These are phyloP conservation scores for Microbotryum violaceum DNA, from an alignment of 1,284 basidiomycete genomes.

Conservation along the genomic window DNA sequence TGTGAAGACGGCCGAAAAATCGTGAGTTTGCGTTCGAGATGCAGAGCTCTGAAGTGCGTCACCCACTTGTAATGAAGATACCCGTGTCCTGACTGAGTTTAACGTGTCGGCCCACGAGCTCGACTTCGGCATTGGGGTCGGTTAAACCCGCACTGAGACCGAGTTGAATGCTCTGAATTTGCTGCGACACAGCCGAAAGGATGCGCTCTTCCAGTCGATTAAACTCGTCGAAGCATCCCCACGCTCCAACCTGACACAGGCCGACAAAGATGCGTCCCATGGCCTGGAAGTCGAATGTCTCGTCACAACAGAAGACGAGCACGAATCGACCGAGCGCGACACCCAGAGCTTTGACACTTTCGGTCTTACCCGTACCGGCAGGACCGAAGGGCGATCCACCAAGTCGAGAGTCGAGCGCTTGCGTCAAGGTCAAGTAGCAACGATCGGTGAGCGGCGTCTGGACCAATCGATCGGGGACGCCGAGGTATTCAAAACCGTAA, in stretches of 20 bases:
- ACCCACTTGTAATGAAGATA: conserved; percentile 40
- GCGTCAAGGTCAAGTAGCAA: conserved; percentile 92
- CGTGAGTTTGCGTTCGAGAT: conserved; percentile 38
- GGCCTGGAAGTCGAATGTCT: conserved; percentile 98
- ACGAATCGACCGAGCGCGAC: conserved; percentile 96
- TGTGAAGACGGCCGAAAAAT: conserved; percentile 45
- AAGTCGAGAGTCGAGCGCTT: conserved; percentile 87
- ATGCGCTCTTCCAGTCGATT: conserved; percentile 98
- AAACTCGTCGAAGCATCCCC: conserved; percentile 85
- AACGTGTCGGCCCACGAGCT: conserved; percentile 89
- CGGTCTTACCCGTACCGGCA: conserved; percentile 98
- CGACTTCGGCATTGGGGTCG: conserved; percentile 80
- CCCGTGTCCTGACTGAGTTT: conserved; percentile 92
- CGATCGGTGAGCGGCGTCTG: conserved; percentile 98
- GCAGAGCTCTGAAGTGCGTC: conserved; percentile 65
- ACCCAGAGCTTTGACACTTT: conserved; percentile 97
- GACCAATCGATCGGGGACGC: conserved; percentile 91
- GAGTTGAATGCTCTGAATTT: conserved; percentile 97
- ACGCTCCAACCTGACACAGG: conserved; percentile 96
- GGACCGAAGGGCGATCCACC: conserved; percentile 98
- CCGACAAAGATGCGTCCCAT: conserved; percentile 99
- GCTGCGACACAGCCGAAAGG: conserved; percentile 94
- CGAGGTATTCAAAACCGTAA: conserved; percentile 98
- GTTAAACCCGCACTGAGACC: conserved; percentile 72
- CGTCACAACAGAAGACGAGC: conserved; percentile 98